A percentile compares a stretch with the other conserved stretches of the same genome.
Evolutionary conservation across 371 early-diverging fungal species (phyloP).

Genomic region (Mucor indicus): DNA sequence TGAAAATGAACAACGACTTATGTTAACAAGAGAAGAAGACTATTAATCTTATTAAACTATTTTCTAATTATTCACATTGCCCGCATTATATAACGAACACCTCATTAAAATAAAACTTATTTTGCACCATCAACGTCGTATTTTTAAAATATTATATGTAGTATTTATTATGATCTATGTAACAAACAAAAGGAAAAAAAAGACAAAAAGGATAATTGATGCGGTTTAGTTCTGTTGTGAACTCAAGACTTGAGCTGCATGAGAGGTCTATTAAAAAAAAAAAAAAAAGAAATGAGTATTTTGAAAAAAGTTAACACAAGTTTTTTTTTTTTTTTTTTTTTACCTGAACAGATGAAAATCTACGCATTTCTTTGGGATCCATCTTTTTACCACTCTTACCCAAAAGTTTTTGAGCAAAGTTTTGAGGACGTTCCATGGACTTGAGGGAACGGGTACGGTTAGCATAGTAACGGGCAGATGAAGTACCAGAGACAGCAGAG

Average conservation of each 20-base stretch:
- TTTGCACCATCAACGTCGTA: too few relatives aligned
- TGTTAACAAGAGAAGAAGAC: too few relatives aligned
- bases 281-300: background rate
- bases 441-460: conserved; percentile 28
- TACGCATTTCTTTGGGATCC: conserved; percentile 44
- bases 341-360: conserved; percentile 42
- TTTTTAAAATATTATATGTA: too few relatives aligned
- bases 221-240: too few relatives aligned
- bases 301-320: background rate
- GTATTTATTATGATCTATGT: too few relatives aligned
- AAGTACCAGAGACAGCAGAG: conserved; percentile 23
- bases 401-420: conserved; percentile 26
- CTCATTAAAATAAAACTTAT: too few relatives aligned
- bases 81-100: too few relatives aligned
- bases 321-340: background rate
- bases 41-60: too few relatives aligned
- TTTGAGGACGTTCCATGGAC: conserved; percentile 27
- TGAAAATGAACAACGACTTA: background rate
- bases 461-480: conserved; percentile 32
- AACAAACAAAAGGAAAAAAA: too few relatives aligned
- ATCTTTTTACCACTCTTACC: conserved; percentile 16
- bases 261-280: too few relatives aligned
- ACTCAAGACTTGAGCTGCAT: conserved; percentile 22
- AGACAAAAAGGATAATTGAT: too few relatives aligned
- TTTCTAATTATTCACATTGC: too few relatives aligned